These are phyloP conservation scores for Ganoderma meredithae DNA, from an alignment of 1,284 basidiomycete species.

Conservation along the genomic window DNA sequence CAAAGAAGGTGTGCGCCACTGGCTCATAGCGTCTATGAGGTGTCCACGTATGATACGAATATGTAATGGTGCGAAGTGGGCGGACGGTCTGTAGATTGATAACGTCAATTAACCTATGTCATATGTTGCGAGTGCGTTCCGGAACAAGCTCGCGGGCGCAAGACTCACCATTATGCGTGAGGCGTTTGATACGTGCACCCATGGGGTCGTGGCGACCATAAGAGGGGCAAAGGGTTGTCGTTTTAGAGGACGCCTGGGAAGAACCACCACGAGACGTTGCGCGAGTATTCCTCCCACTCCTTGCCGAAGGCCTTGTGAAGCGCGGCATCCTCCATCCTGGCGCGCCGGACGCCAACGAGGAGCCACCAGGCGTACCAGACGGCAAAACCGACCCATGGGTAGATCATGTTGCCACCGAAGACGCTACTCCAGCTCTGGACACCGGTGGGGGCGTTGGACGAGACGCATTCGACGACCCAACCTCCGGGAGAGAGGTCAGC, in stretches of 20 bases:
- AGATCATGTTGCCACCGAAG: slow-evolving; percentile 21
- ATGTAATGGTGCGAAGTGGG: background rate
- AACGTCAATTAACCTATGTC: slow-evolving; percentile 9
- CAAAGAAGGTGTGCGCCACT: background rate
- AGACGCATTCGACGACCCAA: slow-evolving; percentile 59
- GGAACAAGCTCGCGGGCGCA: background rate
- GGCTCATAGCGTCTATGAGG: background rate
- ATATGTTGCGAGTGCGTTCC: background rate
- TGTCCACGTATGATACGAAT: slow-evolving; percentile 6
- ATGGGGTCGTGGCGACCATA: slow-evolving; percentile 34
- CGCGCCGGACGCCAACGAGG: slow-evolving; percentile 56
- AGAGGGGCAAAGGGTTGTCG: slow-evolving; percentile 28
- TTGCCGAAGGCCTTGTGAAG: slow-evolving; percentile 56
- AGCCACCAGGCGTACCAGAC: slow-evolving; percentile 62
- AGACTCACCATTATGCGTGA: background rate
- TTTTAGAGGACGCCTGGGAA: slow-evolving; percentile 52
- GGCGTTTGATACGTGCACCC: background rate
- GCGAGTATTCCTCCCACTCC: slow-evolving; percentile 62
- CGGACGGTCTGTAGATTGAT: background rate
- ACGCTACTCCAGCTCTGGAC: slow-evolving; percentile 10
- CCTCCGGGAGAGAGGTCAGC: slow-evolving; percentile 61
- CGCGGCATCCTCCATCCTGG: slow-evolving; percentile 60
- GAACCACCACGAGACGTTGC: slow-evolving; percentile 60
- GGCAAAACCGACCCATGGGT: slow-evolving; percentile 48
- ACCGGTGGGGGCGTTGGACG: slow-evolving; percentile 31